Conservation (phyloP, 148 eudicot species). For the Amaranthus palmeri region DNA sequence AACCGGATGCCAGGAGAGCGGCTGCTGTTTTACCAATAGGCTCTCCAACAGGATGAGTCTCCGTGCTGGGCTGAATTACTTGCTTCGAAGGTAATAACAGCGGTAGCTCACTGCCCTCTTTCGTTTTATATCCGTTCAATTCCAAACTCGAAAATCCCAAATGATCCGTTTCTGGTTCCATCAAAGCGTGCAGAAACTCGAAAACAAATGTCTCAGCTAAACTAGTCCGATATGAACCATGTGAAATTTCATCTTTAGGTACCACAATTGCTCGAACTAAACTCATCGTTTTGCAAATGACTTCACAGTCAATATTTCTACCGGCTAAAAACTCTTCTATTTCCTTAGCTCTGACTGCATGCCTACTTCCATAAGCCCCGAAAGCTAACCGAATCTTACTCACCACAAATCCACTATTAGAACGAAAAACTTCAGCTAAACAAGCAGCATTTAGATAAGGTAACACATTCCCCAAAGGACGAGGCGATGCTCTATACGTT, state of each 20-base stretch:
- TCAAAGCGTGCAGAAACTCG: constrained; percentile 49
- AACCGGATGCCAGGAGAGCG: constrained; percentile 90
- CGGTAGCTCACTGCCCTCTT: constrained; percentile 7
- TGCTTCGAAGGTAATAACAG: constrained; percentile 62
- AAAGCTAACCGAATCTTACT: constrained; percentile 57
- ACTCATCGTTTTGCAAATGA: constrained; percentile 53
- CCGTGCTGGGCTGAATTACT: constrained; percentile 44
- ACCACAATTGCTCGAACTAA: constrained; percentile 45
- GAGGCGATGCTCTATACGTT: constrained; percentile 80
- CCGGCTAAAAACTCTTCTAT: constrained; percentile 61
- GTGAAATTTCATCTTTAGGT: constrained; percentile 55
- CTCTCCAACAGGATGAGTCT: constrained; percentile 74
- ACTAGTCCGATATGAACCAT: constrained; percentile 61
- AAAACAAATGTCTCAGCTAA: constrained; percentile 77
- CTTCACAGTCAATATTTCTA: constrained; percentile 33
- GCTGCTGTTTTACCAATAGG: constrained; percentile 68
- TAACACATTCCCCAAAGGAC: constrained; percentile 82
- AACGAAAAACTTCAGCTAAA: constrained; percentile 47
- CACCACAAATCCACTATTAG: constrained; percentile 28
- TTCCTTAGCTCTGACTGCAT: constrained; percentile 62
- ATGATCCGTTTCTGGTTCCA: constrained; percentile 14
- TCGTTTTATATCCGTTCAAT: constrained; percentile 22
- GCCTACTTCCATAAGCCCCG: constrained; percentile 72
- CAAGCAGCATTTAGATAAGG: constrained; percentile 83
- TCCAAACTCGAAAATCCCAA: constrained; percentile 11